Base-by-base conservation (phyloP, 148 eudicot species). In the Chenopodium berlandieri region DNA sequence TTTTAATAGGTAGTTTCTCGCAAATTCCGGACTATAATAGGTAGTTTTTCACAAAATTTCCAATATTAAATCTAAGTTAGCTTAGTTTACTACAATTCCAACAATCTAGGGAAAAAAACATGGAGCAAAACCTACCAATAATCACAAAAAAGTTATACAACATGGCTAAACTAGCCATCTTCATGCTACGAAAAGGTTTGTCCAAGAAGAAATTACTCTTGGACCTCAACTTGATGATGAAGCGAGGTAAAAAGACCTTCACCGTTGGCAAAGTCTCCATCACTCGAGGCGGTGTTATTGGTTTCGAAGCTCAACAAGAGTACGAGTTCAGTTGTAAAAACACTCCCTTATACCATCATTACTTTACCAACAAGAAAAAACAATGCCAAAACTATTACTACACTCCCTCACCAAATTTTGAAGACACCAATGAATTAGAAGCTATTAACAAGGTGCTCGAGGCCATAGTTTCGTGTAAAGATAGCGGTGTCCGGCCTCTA, bases 121-220 rank as follows among this genome's bases (percentile, higher is more conserved):
- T 91, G 94, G 92, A 91, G 69, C 85, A 85, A 84, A 89, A 89
- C 66, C 13, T 84, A 67, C 88, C 86, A 50, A 75, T 80, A 20
- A 63, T 88, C 52, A 87, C 90, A 1, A 93, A 86, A 82, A 91
- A 76, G 80, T 1, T 90, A 30, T 83, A 88, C 86, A 88, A 85
- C 73, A 64, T 89, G 31, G 82, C 89, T 6, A 82, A 87, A 7
- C 87, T 88, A 0, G 78, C 87, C 20, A 82, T 83, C 63, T 89
- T 82, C 88, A 90, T 93, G 93, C 69, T 91, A 20, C 81, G 88
- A 65, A 91, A 93, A 74, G 90, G 94, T 30, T 85, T 91, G 8
- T 82, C 90, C 8, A 90, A 89, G 83, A 77, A 81, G 14, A 93
- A 91, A 67, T 47, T 91, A 30, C 73, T 88, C 30, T 12, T 87